Percentiles rank a stretch among this genome's conserved stretches.
Conservation (phyloP, 1,139 yeast species). For the Diutina mesorugosa region DNA sequence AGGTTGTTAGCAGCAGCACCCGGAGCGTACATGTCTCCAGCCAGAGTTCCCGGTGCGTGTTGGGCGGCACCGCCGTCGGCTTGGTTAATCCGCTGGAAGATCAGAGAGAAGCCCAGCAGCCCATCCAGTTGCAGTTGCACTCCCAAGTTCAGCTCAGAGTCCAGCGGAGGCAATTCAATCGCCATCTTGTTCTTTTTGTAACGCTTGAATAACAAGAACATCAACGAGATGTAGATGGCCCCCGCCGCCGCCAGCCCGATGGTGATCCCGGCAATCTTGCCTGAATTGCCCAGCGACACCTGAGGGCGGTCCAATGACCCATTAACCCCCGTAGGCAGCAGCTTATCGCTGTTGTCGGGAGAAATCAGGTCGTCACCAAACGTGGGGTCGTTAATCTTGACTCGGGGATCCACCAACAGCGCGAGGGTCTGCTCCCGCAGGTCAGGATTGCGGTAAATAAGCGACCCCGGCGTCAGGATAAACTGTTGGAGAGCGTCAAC, state of each 20-base stretch:
- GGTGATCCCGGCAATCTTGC: constrained; percentile 43
- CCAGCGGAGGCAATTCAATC: constrained; percentile 30
- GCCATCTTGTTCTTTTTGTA: constrained; percentile 20
- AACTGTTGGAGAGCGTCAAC: constrained; percentile 30
- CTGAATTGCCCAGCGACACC: constrained; percentile 9
- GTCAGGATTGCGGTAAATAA: constrained; percentile 37
- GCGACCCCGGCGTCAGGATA: constrained; percentile 31
- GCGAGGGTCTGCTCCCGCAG: constrained; percentile 37
- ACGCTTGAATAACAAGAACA: constrained; percentile 30
- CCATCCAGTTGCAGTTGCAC: constrained; percentile 8
- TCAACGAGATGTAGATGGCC: constrained; percentile 38
- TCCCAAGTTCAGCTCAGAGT: constrained; percentile 27
- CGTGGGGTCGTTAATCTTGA: constrained; percentile 28
- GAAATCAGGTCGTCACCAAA: constrained; percentile 27
- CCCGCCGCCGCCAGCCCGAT: constrained; percentile 64
- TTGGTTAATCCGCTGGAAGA: constrained; percentile 16
- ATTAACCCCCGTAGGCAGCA: constrained; percentile 10
- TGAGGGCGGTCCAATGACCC: constrained; percentile 30
- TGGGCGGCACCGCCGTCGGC: neutral
- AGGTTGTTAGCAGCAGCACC: constrained; percentile 6
- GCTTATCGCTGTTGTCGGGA: constrained; percentile 9
- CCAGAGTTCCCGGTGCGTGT: constrained; percentile 1
- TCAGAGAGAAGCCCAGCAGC: constrained; percentile 16
- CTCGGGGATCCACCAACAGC: constrained; percentile 44
- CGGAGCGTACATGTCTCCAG: constrained; percentile 1